Evolutionary conservation across 2,329 filamentous ascomycete genomes (phyloP), one percentile per base, ranked within the genome.

Genomic region (Leptographium radiaticola): DNA sequence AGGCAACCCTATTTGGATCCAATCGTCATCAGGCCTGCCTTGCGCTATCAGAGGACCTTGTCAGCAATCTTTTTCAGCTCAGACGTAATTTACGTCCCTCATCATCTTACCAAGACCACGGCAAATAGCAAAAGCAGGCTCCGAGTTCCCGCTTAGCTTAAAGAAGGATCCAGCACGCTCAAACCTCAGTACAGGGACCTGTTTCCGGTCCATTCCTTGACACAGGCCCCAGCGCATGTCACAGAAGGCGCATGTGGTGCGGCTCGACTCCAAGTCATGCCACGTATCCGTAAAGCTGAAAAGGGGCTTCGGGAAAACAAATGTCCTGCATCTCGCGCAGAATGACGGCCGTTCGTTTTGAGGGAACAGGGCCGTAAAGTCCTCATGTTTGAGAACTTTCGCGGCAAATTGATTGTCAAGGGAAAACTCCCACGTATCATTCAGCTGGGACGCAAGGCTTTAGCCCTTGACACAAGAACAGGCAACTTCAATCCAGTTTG

Each of bases 1-100:
- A 4, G 56, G 49, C 38, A 59, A 59, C 15, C 61, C 57, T 25
- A 57, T 33, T 36, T 59, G 60, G 20, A 60, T 48, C 18, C 3
- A 15, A 15, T 56, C 6, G 7, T 39, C 40, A 10, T 46, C 30
- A 9, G 30, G 15, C 9, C 15, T 25, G 25, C 15, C 31, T 33
- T 10, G 15, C 25, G 18, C 6, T 46, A 20, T 46, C 5, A 8
- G 13, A 46, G 3, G 6, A n/a, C n/a, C n/a, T 20, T 8, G 42
- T 46, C 30, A 46, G 30, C 13, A 6, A n/a, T 33, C 11, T 31
- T 10, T 33, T 2, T 25, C 25, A 25, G 25, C 5, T 25, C 25
- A 25, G 25, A 25, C 25, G 25, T 25, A 25, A 5, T 25, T 25
- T 25, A 2, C 5, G 25, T 25, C 25, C 25, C 3, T 25, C 25